These are phyloP conservation scores for Emmonsiellopsis sp. DNA, from an alignment of 2,329 filamentous ascomycete genomes.

Conservation along the genomic window DNA sequence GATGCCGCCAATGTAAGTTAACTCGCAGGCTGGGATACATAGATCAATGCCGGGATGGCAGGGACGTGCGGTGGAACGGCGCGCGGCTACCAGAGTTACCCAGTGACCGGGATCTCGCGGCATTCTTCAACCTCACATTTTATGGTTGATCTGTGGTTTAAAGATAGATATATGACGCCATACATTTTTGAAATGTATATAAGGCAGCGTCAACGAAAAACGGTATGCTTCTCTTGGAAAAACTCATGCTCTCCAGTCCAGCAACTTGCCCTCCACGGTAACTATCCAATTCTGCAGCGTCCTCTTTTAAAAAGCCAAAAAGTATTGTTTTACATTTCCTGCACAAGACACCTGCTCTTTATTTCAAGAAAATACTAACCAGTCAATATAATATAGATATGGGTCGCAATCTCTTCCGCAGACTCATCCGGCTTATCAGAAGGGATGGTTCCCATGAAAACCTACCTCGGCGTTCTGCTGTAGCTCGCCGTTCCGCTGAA, in stretches of 20 bases:
- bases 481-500: background rate
- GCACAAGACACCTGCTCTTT: background rate
- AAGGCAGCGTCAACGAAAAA: background rate
- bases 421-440: background rate
- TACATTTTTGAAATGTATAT: too few relatives aligned
- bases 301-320: background rate
- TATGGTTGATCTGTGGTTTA: background rate
- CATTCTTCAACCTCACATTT: too few relatives aligned
- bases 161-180: background rate
- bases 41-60: too few relatives aligned
- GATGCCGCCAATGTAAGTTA: too few relatives aligned
- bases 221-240: background rate
- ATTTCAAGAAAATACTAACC: background rate
- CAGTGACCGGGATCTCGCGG: too few relatives aligned
- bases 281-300: background rate
- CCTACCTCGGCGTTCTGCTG: background rate
- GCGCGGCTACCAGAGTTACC: too few relatives aligned
- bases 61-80: too few relatives aligned
- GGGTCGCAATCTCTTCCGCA: constrained; percentile 1
- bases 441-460: background rate
- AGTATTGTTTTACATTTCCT: background rate
- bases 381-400: constrained; percentile 1
- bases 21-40: too few relatives aligned
- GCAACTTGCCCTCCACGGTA: background rate
- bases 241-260: background rate